phyloP scores from a whole-genome alignment of 331 rosid genomes.

The Arachis monticola region DNA sequence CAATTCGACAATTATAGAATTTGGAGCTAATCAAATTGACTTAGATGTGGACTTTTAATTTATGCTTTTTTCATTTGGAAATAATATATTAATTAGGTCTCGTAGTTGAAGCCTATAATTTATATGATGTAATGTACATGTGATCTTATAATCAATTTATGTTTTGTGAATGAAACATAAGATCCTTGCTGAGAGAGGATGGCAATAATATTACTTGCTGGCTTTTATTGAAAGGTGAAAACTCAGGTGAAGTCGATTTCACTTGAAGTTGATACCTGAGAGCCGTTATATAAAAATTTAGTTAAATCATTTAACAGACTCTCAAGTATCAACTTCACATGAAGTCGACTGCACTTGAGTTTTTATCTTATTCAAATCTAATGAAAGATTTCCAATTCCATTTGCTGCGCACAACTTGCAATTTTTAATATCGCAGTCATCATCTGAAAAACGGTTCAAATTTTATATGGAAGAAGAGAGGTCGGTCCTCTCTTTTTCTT shows the following conservation, averaged over 20 bases:
- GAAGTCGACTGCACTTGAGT: too few species aligned
- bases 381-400: slow-evolving; percentile 3
- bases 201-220: background rate
- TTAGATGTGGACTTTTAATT: slow-evolving; percentile 13
- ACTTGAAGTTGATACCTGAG: too few species aligned
- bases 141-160: background rate
- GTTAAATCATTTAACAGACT: too few species aligned
- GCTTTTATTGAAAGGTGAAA: background rate
- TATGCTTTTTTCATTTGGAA: slow-evolving; percentile 28
- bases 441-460: background rate
- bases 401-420: slow-evolving; percentile 28
- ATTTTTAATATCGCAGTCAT: background rate
- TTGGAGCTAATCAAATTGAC: too few species aligned
- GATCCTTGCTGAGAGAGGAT: background rate
- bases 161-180: background rate
- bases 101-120: slow-evolving; percentile 42
- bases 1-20: too few species aligned
- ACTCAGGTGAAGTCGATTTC: too few species aligned
- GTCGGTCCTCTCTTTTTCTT: too few species aligned
- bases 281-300: too few species aligned
- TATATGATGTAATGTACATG: background rate
- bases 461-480: too few species aligned
- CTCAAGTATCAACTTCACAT: too few species aligned
- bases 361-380: slow-evolving; percentile 9
- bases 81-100: slow-evolving; percentile 49